phyloP scores from a whole-genome alignment of 345 rosid genomes.

The Anastatica hierochuntica region DNA sequence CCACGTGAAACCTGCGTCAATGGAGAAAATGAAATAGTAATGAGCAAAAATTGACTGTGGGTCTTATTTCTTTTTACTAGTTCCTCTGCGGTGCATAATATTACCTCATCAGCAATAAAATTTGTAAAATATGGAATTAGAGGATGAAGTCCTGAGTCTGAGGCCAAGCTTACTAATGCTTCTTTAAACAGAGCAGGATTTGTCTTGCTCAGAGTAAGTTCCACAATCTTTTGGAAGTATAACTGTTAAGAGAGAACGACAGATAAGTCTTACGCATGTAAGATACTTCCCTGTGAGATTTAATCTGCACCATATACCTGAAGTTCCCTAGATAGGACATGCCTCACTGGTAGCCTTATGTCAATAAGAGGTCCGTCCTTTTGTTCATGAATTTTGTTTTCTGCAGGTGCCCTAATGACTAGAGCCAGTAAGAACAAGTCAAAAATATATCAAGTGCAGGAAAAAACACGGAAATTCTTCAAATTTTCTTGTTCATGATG shows the following conservation, averaged over 20 bases:
- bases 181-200: constrained; percentile 70
- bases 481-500: too few relatives aligned
- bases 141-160: constrained; percentile 97
- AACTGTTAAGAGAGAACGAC: constrained; percentile 44
- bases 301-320: constrained; percentile 43
- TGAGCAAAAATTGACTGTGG: constrained; percentile 4
- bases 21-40: constrained; percentile 15
- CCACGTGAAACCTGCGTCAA: constrained; percentile 79
- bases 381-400: constrained; percentile 41
- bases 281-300: constrained; percentile 1
- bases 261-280: constrained; percentile 10
- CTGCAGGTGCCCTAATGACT: constrained; percentile 70
- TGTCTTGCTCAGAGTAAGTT: constrained; percentile 67
- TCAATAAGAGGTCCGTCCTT: constrained; percentile 73
- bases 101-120: constrained; percentile 93
- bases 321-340: constrained; percentile 80
- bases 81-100: constrained; percentile 4
- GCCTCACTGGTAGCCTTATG: constrained; percentile 80
- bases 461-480: too few relatives aligned
- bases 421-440: constrained; percentile 15
- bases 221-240: constrained; percentile 89
- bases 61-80: neutral
- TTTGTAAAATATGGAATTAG: constrained; percentile 90
- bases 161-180: constrained; percentile 87
- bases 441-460: neutral